Base-by-base conservation (phyloP, 768 basidiomycete genomes). In the Trametes elegans region DNA sequence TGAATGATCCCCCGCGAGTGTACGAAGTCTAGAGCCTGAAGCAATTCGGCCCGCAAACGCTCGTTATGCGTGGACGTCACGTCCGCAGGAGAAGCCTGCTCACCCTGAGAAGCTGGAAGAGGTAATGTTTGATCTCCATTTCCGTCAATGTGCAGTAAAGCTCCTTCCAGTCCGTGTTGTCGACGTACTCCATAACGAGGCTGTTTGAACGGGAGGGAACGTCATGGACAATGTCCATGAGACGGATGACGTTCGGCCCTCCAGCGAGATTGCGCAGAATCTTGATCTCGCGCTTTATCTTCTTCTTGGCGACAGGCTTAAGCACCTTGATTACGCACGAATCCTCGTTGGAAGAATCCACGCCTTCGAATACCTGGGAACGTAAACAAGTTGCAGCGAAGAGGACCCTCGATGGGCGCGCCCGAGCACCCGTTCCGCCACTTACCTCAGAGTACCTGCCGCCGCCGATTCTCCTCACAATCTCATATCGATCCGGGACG, bases 1-100 rank as follows among this genome's bases (percentile, higher is more conserved):
- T 98, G 95, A 90, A 98, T 98, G 71, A 98, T 97, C 13, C 96
- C 96, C 61, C 93, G 90, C 18, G 96, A 98, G 71, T 98, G 96
- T 64, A 95, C 97, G 71, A 88, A 98, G 72, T 98, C 95, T 65
- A 98, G 76, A 3, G 96, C 96, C 90, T 93, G 21, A 29, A 51
- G n/a, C n/a, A n/a, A n/a, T n/a, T n/a, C n/a, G 43, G 46, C 35
- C 16, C 29, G 36, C 16, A n/a, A 18, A 21, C 19, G 19, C 38
- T 21, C n/a, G 34, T 27, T 24, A 44, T 16, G 24, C 42, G 7
- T 34, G 42, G 42, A 24, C 44, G 24, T 3, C 18, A 28, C 26
- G 14, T 10, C 38, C 23, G 18, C 7, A 19, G 3, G 47, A n/a
- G 29, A 57, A 40, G 24, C 21, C 48, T 29, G 45, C 59, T 42